phyloP scores from a whole-genome alignment of 306 rosid genomes.

The Castanospermum australe region DNA sequence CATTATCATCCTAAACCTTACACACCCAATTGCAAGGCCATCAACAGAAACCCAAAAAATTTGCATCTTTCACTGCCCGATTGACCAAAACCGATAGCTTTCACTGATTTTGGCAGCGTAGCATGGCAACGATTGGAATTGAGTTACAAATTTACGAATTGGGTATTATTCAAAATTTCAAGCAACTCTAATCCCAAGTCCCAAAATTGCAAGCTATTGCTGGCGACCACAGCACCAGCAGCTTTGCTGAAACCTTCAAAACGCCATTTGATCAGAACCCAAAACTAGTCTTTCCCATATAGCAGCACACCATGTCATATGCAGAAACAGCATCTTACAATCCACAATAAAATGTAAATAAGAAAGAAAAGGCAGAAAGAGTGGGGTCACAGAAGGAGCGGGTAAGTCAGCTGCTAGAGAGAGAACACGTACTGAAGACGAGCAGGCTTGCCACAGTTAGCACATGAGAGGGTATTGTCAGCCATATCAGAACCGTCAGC shows the following conservation, averaged over 20 bases:
- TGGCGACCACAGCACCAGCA: background rate
- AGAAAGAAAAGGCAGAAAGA: background rate
- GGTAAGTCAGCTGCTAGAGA: background rate
- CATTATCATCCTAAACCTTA: background rate
- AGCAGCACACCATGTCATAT: background rate
- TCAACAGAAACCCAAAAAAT: background rate
- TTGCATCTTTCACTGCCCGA: background rate
- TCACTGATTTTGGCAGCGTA: no score
- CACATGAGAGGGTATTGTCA: conserved; percentile 58
- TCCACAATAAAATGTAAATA: background rate
- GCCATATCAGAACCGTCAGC: conserved; percentile 54
- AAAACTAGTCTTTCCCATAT: background rate
- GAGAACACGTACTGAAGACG: conserved; percentile 64
- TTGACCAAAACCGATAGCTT: background rate
- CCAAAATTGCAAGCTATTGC: background rate
- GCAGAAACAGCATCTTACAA: background rate
- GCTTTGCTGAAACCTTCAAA: background rate
- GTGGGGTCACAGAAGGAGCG: background rate
- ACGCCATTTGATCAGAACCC: background rate
- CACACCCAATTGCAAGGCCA: background rate
- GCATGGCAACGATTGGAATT: background rate
- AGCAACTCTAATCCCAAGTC: background rate
- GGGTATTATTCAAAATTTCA: background rate
- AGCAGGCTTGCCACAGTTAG: conserved; percentile 76
- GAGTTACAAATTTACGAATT: background rate